Evolutionary conservation across 2,329 filamentous ascomycete genomes (phyloP), one percentile per base, ranked within the genome.

Genomic region (Claviceps humidiphila): DNA sequence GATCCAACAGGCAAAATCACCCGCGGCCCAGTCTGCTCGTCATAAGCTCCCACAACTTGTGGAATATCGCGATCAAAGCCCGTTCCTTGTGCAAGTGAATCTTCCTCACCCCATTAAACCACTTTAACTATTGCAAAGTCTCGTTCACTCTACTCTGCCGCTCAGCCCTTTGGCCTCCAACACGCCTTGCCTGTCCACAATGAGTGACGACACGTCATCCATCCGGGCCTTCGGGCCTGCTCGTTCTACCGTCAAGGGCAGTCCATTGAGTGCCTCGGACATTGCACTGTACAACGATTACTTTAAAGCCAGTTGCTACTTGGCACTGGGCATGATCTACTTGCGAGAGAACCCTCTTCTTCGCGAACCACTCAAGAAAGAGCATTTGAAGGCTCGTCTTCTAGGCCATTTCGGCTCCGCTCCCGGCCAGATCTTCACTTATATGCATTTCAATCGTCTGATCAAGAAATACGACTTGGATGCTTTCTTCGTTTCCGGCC

Each of bases 391-490:
- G 69, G 74, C 77, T 54, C 80, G 86, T 57, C 72, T 89, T 8
- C 73, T 90, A 2, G 86, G 86, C 41, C 86, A 90, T 64, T 90
- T 87, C 74, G 86, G 86, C 51, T 87, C 84, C 2, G 85, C 86
- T 49, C 82, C 86, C n/a, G 86, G 85, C 14, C 86, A 89, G 66
- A 82, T 84, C 54, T 89, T 90, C 68, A 86, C 84, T 38, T 89
- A 82, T 66, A 86, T 89, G 71, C 85, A 89, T 69, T 85, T 88
- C 74, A 89, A 89, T 67, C 82, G 85, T 38, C 71, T 89, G 54
- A 88, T 89, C 73, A 88, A 85, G 67, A 89, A 89, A 68, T 85
- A 88, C 61, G 78, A 87, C 57, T 70, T 89, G 49, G 76, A 90
- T 61, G 75, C 79, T 34, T 74, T 87, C 58, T 89, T 87, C 64